Evolutionary conservation across 1,284 basidiomycete species (phyloP).

Genomic region (Anthracocystis setariae): DNA sequence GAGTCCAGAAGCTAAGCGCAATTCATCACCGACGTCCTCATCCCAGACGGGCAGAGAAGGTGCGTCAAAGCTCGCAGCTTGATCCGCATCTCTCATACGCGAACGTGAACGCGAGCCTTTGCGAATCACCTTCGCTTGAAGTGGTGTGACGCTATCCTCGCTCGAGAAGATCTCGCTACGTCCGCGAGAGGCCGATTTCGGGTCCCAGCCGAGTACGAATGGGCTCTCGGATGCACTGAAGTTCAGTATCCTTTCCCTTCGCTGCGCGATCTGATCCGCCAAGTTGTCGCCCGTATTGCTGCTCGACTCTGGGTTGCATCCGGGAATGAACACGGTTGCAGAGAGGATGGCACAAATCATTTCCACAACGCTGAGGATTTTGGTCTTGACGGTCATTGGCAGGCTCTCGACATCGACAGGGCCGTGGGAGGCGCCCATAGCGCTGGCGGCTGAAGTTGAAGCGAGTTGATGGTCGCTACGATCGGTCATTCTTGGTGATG

Average conservation of each 20-base stretch:
- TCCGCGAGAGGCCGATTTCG: constrained; percentile 11
- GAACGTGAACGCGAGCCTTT: constrained; percentile 42
- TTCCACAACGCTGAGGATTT: constrained; percentile 54
- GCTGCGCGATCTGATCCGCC: constrained; percentile 37
- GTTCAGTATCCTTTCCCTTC: constrained; percentile 33
- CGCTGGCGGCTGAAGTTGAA: neutral
- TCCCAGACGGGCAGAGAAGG: constrained; percentile 37
- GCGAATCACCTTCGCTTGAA: constrained; percentile 47
- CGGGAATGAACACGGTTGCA: constrained; percentile 49
- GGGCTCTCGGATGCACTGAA: constrained; percentile 34
- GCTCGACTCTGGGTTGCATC: constrained; percentile 7
- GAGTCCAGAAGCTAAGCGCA: constrained; percentile 6
- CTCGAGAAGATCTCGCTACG: constrained; percentile 8
- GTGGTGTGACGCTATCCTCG: constrained; percentile 2
- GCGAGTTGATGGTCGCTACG: neutral
- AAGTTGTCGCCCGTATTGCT: constrained; percentile 1
- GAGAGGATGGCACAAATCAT: constrained; percentile 57
- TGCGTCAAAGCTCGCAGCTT: constrained; percentile 13
- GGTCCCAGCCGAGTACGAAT: constrained; percentile 12
- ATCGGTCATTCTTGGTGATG: neutral
- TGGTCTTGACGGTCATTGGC: constrained; percentile 40
- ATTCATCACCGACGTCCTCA: constrained; percentile 24
- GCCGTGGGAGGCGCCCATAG: neutral
- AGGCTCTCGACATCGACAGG: constrained; percentile 30
- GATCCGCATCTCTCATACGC: constrained; percentile 26